Evolutionary conservation across 768 basidiomycete genomes (phyloP).

Genomic region (Coprinopsis cinerea): DNA sequence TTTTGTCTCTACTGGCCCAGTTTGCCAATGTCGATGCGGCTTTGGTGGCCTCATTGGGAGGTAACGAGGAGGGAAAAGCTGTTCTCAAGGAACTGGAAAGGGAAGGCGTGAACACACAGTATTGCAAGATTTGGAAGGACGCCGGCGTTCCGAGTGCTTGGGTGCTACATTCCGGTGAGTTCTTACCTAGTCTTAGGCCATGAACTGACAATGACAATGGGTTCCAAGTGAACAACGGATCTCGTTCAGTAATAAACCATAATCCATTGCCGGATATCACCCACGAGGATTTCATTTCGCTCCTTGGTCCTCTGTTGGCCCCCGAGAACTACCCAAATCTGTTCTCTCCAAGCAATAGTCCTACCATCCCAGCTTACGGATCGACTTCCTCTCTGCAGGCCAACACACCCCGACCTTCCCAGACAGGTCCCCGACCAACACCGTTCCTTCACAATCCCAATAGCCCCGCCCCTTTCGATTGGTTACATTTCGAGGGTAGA

Average conservation of each 20-base stretch:
- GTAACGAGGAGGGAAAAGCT: conserved; percentile 61
- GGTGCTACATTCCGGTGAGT: conserved; percentile 68
- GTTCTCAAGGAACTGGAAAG: conserved; percentile 60
- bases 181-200: conserved; percentile 3
- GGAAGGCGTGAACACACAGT: conserved; percentile 63
- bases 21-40: conserved; percentile 60
- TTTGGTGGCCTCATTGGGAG: conserved; percentile 69
- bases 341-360: conserved; percentile 20
- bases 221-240: conserved; percentile 48
- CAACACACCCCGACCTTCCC: conserved; percentile 27
- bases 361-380: conserved; percentile 23
- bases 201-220: background rate
- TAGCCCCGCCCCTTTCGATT: conserved; percentile 77
- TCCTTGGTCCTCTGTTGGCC: conserved; percentile 74
- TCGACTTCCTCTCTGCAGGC: conserved; percentile 32
- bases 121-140: conserved; percentile 68
- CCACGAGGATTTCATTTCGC: conserved; percentile 78
- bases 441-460: conserved; percentile 37
- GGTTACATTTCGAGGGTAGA: conserved; percentile 82
- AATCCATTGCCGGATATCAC: conserved; percentile 84
- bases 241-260: conserved; percentile 75
- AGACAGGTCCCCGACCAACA: conserved; percentile 22
- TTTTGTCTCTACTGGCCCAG: conserved; percentile 69
- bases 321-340: conserved; percentile 67
- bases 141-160: conserved; percentile 76